Evolutionary conservation across 306 rosid species (phyloP), one percentile per base, ranked within the genome.

Genomic region (Glycine soja): DNA sequence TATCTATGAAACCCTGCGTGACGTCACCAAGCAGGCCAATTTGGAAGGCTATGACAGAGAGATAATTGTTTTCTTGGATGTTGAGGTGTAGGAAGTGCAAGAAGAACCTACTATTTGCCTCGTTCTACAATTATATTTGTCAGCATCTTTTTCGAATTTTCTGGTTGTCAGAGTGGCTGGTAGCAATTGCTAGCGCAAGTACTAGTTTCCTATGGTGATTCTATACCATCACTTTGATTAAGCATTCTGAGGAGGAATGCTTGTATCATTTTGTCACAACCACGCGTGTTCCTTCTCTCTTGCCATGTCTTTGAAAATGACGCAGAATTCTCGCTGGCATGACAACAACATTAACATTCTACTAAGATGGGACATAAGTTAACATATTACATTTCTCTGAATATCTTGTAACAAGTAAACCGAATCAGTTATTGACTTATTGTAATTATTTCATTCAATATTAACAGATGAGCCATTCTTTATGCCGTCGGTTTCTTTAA

Each of bases 1-100:
- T 13, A 85, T 94, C 42, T 85, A 87, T 72, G 85, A 89, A 84
- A 85, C 81, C 80, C 86, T 89, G 48, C 62, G 70, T n/a, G 81
- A 79, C 47, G 82, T 93, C 58, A 85, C 83, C 38, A 78, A 75
- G 77, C 90, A 88, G 71, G 63, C 90, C 65, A 85, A 75, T 75
- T 13, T 51, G 77, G 83, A 85, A 50, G 83, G 70, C 69, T 52
- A 66, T 68, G 74, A 83, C 73, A 72, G 80, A 45, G 86, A 86
- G 76, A 65, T 66, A 63, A 53, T 70, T 51, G 62, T 42, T 62
- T 36, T 75, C 42, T 57, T 78, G 66, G 63, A 82, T 77, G 76
- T 43, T 62, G 72, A 84, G 30, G 30, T 24, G 30, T 24, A 24
- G 30, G 30, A 24, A 54, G 66, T 52, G 68, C 13, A 64, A 80